Conservation (phyloP, 805 yeast species). For the Cyberlindnera galapagoensis region DNA sequence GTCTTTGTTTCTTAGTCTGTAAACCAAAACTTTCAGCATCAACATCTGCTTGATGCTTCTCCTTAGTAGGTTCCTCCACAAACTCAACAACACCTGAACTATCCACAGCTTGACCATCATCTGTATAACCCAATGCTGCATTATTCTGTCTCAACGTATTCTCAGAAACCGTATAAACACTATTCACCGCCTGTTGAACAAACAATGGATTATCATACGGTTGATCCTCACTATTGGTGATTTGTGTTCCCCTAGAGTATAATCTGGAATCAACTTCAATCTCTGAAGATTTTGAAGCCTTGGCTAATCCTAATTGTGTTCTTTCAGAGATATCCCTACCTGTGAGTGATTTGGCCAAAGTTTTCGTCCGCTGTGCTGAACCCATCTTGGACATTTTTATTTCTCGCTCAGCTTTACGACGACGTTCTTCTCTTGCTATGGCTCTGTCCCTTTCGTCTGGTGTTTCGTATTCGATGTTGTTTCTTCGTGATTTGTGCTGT, state of each 20-base stretch:
- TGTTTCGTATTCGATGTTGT: constrained; percentile 7
- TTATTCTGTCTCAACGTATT: constrained; percentile 17
- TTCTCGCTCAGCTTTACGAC: constrained; percentile 42
- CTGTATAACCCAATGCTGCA: constrained; percentile 10
- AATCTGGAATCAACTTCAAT: constrained; percentile 54
- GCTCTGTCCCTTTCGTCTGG: constrained; percentile 29
- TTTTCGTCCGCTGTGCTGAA: constrained; percentile 35
- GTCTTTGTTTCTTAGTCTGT: constrained; percentile 16
- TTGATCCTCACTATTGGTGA: constrained; percentile 37
- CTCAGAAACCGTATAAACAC: constrained; percentile 38
- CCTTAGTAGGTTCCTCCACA: constrained; percentile 31
- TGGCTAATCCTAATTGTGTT: constrained; percentile 45
- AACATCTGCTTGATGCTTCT: constrained; percentile 3
- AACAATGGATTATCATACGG: constrained; percentile 57
- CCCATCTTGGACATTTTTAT: constrained; percentile 37
- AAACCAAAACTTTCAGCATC: constrained; percentile 21
- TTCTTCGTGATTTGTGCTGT: constrained; percentile 28
- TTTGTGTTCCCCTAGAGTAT: constrained; percentile 39
- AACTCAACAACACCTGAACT: constrained; percentile 40
- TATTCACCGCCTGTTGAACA: constrained; percentile 43
- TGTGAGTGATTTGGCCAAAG: constrained; percentile 35
- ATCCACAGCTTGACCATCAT: constrained; percentile 18
- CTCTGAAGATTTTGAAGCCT: constrained; percentile 31
- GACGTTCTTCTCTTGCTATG: constrained; percentile 35
- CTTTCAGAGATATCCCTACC: constrained; percentile 51